Conservation (phyloP, 1,284 basidiomycete genomes). For the Apiotrichum gracile region DNA sequence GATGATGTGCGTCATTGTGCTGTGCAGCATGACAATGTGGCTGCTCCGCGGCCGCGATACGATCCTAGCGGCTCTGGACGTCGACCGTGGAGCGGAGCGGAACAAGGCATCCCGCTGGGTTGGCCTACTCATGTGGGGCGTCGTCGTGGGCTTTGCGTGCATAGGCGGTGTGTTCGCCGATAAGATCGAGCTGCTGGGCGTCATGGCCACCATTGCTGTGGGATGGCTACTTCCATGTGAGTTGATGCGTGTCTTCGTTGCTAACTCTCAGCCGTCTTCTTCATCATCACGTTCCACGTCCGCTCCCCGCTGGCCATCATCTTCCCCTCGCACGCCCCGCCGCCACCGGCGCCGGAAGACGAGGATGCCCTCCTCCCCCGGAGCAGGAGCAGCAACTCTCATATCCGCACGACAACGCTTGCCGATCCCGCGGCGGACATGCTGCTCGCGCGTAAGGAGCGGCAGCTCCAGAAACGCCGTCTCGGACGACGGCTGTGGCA, state of each 20-base stretch:
- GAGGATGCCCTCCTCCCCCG: background rate
- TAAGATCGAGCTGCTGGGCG: conserved; percentile 42
- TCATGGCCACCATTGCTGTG: conserved; percentile 38
- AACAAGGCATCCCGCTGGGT: conserved; percentile 39
- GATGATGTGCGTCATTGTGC: conserved; percentile 31
- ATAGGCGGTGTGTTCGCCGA: conserved; percentile 39
- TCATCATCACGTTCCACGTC: conserved; percentile 49
- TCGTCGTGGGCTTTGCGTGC: conserved; percentile 32
- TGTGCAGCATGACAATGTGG: conserved; percentile 39
- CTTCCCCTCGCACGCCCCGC: conserved; percentile 26
- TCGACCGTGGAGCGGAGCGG: conserved; percentile 35
- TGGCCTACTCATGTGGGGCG: conserved; percentile 38
- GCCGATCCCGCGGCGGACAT: conserved; percentile 39
- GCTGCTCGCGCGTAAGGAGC: conserved; percentile 47
- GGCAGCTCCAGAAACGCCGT: conserved; percentile 46
- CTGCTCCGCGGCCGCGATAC: conserved; percentile 43
- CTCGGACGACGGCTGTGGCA: conserved; percentile 47
- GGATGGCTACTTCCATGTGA: conserved; percentile 47
- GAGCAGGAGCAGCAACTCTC: conserved; percentile 4
- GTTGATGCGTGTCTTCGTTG: conserved; percentile 2
- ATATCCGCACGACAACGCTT: conserved; percentile 28
- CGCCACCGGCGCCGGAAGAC: conserved; percentile 2
- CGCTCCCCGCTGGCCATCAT: conserved; percentile 47
- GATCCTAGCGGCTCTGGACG: conserved; percentile 33
- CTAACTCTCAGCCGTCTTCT: conserved; percentile 41